Percentiles rank a stretch among this genome's conserved stretches.
These are phyloP conservation scores for Amyloporia xantha DNA, from an alignment of 768 basidiomycete species.

Conservation along the genomic window DNA sequence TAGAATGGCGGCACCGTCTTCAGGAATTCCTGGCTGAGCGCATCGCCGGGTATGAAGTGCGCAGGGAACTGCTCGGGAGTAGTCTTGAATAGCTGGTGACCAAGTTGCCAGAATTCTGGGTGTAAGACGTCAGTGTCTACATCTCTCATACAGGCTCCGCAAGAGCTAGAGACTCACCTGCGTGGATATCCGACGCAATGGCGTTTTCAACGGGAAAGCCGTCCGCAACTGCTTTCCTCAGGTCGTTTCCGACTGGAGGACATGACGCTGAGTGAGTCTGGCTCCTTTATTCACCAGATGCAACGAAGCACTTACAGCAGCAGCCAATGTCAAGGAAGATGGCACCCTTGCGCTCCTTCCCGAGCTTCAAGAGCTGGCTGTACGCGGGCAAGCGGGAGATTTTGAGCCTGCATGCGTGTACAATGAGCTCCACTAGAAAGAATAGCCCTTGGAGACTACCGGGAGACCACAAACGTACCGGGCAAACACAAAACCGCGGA, in stretches of 20 bases:
- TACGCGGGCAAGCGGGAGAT: slow-evolving; percentile 1
- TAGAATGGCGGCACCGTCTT: slow-evolving; percentile 20
- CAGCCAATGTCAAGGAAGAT: slow-evolving; percentile 38
- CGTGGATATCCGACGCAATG: slow-evolving; percentile 29
- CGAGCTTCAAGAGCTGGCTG: slow-evolving; percentile 25
- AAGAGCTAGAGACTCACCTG: slow-evolving; percentile 19
- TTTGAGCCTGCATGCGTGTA: not conserved
- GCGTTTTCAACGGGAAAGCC: slow-evolving; percentile 34
- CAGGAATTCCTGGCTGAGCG: slow-evolving; percentile 39
- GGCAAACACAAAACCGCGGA: slow-evolving; percentile 1
- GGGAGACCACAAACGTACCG: not conserved
- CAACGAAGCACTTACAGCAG: slow-evolving; percentile 25
- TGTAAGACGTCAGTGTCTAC: not conserved
- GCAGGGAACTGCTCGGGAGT: slow-evolving; percentile 45
- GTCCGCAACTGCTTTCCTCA: slow-evolving; percentile 32
- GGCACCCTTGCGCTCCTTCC: slow-evolving; percentile 26
- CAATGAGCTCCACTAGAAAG: slow-evolving; percentile 11
- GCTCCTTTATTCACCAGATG: not conserved
- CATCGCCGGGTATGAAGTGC: slow-evolving; percentile 47
- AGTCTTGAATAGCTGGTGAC: slow-evolving; percentile 50
- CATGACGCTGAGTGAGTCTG: slow-evolving; percentile 1
- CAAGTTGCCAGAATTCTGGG: slow-evolving; percentile 51
- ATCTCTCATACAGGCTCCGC: not conserved
- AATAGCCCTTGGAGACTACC: not conserved
- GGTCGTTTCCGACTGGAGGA: slow-evolving; percentile 32